Base-by-base conservation (phyloP, 495 filamentous ascomycete species). In the Xylaria scruposa region DNA sequence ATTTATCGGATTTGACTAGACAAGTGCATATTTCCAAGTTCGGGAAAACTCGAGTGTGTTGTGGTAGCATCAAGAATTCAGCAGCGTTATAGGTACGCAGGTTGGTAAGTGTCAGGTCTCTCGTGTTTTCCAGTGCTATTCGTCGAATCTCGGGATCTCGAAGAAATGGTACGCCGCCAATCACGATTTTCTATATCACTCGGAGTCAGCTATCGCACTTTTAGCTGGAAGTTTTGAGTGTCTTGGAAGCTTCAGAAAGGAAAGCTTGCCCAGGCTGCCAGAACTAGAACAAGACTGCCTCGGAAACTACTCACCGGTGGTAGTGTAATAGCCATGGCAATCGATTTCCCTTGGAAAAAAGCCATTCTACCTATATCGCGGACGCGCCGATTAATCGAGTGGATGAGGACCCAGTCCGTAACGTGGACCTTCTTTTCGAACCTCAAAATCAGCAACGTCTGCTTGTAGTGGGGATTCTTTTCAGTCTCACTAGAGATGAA, bases 351-450 rank as follows among this genome's bases (percentile, higher is more conserved):
- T n/a, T 40, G 31, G 7, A 40, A 60, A 40, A 60, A 60, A 0
- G 58, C 58, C 33, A 12, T 13, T 40, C 58, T 60, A 17, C 58
- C 58, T 33, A 60, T n/a, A 17, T 60, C 17, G 58, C 58, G 58
- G 5, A 60, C 15, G 58, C 29, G 58, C 8, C 33, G 29, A 21
- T 36, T 60, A 10, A 40, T 60, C 19, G 33, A 60, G 58, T 38
- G 29, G 58, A 60, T 60, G 33, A 60, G 58, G 33, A 60, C 31
- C 58, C 58, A 60, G 33, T 60, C 58, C 29, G 4, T 33, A 60
- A 60, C 58, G 38, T 40, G 58, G 58, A 21, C 29, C 33, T n/a
- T 60, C 31, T 60, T 31, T 38, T n/a, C 38, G 9, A 33, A 19
- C 47, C 21, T 7, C 3, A 10, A 49, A 51, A n/a, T 51, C n/a